Conservation (phyloP, 768 basidiomycete species). For the Lentinula raphanica region DNA sequence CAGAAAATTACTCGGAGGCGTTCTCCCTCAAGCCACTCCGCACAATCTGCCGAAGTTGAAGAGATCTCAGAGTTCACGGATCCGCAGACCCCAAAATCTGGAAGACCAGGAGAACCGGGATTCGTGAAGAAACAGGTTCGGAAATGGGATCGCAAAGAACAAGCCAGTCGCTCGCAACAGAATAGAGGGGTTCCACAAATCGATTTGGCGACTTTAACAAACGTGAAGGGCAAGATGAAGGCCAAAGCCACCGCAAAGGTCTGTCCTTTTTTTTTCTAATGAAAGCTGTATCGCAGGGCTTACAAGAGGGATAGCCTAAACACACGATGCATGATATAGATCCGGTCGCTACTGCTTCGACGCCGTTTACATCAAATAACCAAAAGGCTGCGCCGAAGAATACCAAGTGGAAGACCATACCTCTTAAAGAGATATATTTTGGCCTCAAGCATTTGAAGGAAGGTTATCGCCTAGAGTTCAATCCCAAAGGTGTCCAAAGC, state of each 20-base stretch:
- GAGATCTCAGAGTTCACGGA: background rate
- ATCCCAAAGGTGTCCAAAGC: background rate
- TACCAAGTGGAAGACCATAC: conserved; percentile 2
- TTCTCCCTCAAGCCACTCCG: background rate
- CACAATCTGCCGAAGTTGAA: background rate
- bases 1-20: background rate
- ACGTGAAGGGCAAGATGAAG: background rate
- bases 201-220: background rate
- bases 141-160: background rate
- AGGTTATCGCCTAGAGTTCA: conserved; percentile 6
- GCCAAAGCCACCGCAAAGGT: background rate
- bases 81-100: background rate
- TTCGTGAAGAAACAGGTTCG: background rate
- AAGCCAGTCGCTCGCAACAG: background rate
- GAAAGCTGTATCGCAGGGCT: background rate
- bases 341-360: background rate
- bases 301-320: background rate
- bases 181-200: background rate
- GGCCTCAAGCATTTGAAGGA: conserved; percentile 15
- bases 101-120: background rate
- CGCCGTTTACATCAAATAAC: background rate
- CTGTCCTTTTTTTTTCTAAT: background rate
- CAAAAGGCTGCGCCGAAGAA: background rate
- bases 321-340: background rate
- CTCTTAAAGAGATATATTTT: conserved; percentile 21